These are phyloP conservation scores for Eucalyptus marginata DNA, from an alignment of 345 rosid genomes.

Conservation along the genomic window DNA sequence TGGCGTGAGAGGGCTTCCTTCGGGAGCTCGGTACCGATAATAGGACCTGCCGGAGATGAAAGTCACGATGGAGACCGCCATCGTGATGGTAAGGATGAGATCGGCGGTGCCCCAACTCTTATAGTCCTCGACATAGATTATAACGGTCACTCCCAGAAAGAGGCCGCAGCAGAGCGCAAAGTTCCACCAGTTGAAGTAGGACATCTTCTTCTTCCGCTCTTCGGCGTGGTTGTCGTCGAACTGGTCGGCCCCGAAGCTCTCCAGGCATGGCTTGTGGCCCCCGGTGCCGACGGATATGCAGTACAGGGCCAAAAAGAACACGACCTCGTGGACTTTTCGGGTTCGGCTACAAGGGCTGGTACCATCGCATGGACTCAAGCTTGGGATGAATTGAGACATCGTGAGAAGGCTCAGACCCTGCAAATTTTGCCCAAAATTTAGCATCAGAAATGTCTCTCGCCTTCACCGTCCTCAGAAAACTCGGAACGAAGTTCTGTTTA, in stretches of 20 bases:
- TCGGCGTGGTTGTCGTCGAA: constrained; percentile 28
- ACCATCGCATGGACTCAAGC: constrained; percentile 9
- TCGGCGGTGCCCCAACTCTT: constrained; percentile 16
- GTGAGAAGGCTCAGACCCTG: constrained; percentile 36
- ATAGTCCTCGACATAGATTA: constrained; percentile 22
- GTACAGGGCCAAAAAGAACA: constrained; percentile 29
- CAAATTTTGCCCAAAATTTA: background rate
- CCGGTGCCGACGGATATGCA: constrained; percentile 30
- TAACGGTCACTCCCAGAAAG: constrained; percentile 20
- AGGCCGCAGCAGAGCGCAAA: constrained; percentile 20
- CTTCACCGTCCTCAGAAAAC: background rate
- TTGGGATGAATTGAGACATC: constrained; percentile 21
- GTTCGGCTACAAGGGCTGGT: constrained; percentile 1
- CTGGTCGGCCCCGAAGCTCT: constrained; percentile 50
- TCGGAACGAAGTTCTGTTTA: background rate
- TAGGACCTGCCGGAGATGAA: constrained; percentile 11
- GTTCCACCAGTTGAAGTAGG: constrained; percentile 50
- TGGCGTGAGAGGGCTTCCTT: constrained; percentile 26
- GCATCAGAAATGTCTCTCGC: background rate
- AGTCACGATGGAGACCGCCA: constrained; percentile 4
- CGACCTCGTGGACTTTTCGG: constrained; percentile 24
- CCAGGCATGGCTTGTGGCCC: constrained; percentile 34
- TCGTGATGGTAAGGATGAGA: constrained; percentile 12
- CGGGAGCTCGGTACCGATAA: constrained; percentile 9
- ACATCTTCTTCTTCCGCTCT: constrained; percentile 38